Evolutionary conservation across 2,329 filamentous ascomycete species (phyloP), one percentile per base, ranked within the genome.

Genomic region (Neodidymelliopsis sp.): DNA sequence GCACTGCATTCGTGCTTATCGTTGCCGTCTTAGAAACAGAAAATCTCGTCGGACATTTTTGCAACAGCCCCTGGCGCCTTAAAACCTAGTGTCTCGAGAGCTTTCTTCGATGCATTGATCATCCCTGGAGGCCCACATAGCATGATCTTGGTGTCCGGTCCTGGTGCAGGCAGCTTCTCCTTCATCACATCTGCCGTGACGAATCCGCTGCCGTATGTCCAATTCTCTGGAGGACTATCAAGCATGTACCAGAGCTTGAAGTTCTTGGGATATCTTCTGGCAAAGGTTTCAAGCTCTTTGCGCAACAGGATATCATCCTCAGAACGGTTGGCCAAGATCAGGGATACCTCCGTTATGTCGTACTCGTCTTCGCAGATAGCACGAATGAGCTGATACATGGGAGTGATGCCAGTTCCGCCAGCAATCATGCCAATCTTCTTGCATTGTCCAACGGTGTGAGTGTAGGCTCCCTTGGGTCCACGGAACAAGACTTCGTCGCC

Each of bases 381-480:
- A 4, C 83, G 79, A 60, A 87, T 85, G 6, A 87, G 67, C 61
- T 87, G 84, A 63, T 77, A 83, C 79, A 84, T 82, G 3, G 82
- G 81, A 1, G 82, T 81, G 49, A 81, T 80, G 10, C 79, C 79
- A 37, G 76, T 77, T 15, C 78, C 78, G 23, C 81, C 81, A 2
- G 79, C 80, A 1, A 84, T 61, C 81, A 84, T 84, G 46, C 81
- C 81, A 29, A 84, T 76, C 30, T 72, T 66, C 54, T 71, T 74
- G 15, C 71, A 73, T 12, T 63, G 63, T 7, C 56, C 54, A 11
- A 47, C 31, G 12, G 44, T 36, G 61, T 84, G 84, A 8, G 73
- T 73, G 79, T 84, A 83, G 1, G 79, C 76, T 8, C 82, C 82
- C 62, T 82, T 84, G 27, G 82, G 81, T 0, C 82, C 82, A 11